A percentile compares a stretch with the other conserved stretches of the same genome.
These are phyloP conservation scores for Vigna trinervia DNA, from an alignment of 306 rosid species.

Conservation along the genomic window DNA sequence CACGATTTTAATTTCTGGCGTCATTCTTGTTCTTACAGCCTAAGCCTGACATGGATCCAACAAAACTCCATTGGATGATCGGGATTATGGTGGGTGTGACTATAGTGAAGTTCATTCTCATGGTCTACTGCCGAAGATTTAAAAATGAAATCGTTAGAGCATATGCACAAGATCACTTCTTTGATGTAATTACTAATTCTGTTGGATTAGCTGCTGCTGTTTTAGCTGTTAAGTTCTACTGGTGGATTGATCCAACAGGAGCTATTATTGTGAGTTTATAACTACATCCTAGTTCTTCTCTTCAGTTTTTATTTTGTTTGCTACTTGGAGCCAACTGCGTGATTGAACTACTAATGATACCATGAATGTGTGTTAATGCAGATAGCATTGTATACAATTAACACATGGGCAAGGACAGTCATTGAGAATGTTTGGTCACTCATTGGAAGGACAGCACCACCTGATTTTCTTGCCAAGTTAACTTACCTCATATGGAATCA, in stretches of 20 bases:
- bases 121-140: conserved; percentile 76
- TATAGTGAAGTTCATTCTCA: conserved; percentile 74
- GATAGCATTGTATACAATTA: conserved; percentile 85
- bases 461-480: conserved; percentile 73
- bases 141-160: conserved; percentile 75
- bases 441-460: conserved; percentile 82
- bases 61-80: conserved; percentile 62
- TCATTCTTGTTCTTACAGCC: conserved; percentile 47
- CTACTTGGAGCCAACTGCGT: too few relatives aligned
- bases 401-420: conserved; percentile 79
- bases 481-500: conserved; percentile 85
- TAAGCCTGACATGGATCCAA: conserved; percentile 44
- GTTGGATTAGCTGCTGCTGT: conserved; percentile 88
- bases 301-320: background rate
- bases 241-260: conserved; percentile 90
- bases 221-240: conserved; percentile 59
- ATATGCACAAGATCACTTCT: conserved; percentile 81
- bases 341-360: background rate
- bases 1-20: background rate
- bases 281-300: background rate
- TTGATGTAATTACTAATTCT: conserved; percentile 79
- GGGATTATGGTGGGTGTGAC: conserved; percentile 77
- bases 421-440: conserved; percentile 75
- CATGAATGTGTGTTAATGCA: conserved; percentile 47
- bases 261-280: conserved; percentile 75